These are phyloP conservation scores for Rhododendron ovatum DNA, from an alignment of 148 eudicot genomes.

Conservation along the genomic window DNA sequence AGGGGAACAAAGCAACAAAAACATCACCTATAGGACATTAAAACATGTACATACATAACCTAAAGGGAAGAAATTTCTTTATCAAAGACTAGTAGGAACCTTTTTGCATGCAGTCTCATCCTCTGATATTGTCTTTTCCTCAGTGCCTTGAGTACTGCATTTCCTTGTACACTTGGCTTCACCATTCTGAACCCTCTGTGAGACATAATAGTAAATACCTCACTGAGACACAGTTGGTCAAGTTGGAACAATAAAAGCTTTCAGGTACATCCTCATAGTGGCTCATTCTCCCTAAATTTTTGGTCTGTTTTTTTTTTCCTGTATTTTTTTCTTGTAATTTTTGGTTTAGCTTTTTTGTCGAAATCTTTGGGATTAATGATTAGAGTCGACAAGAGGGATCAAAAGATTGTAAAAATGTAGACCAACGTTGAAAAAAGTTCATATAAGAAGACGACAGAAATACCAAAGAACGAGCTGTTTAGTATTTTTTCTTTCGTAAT, in stretches of 20 bases:
- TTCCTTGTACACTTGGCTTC: slow-evolving; percentile 38
- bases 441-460: neutral
- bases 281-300: neutral
- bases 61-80: neutral
- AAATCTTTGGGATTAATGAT: neutral
- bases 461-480: neutral
- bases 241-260: neutral
- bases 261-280: neutral
- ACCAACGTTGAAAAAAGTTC: neutral
- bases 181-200: slow-evolving; percentile 49
- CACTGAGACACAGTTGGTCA: neutral
- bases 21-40: neutral
- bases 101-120: slow-evolving; percentile 18
- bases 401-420: neutral
- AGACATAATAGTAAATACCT: neutral
- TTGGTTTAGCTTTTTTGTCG: neutral
- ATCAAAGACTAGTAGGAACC: neutral
- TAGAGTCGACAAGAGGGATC: neutral
- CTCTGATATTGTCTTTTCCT: slow-evolving; percentile 22
- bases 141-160: slow-evolving; percentile 10
- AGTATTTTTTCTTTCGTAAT: no score
- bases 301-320: neutral
- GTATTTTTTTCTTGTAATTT: no score
- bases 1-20: neutral
- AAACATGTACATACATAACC: neutral